A percentile compares a stretch with the other conserved stretches of the same genome.
These are phyloP conservation scores for Pseudogymnoascus sp. DNA, from an alignment of 2,329 filamentous ascomycete species.

Conservation along the genomic window DNA sequence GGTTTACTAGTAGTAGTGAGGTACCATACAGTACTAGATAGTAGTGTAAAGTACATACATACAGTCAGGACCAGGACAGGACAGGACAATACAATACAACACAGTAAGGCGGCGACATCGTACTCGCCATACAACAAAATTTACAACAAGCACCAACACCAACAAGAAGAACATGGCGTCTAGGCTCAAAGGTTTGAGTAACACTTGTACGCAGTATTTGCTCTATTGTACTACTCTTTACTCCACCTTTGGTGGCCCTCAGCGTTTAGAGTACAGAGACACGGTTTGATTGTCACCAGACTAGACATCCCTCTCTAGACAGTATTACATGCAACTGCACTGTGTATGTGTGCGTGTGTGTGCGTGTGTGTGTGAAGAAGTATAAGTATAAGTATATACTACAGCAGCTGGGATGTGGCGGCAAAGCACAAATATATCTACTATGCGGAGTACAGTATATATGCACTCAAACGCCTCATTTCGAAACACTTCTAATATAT, in stretches of 20 bases:
- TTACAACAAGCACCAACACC: neutral
- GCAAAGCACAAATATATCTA: neutral
- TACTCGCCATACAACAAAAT: neutral
- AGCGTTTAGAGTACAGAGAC: slow-evolving; percentile 1
- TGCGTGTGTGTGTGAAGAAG: no score
- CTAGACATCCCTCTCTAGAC: neutral
- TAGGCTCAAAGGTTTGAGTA: neutral
- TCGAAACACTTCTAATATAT: slow-evolving; percentile 3
- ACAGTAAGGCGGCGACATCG: neutral
- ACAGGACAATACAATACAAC: neutral
- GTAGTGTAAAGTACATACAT: no score
- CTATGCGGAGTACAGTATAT: neutral
- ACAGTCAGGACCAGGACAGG: no score
- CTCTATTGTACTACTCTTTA: neutral
- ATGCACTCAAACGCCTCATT: neutral
- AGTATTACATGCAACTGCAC: neutral
- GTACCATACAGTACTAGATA: neutral
- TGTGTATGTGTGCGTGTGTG: neutral
- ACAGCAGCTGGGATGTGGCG: neutral
- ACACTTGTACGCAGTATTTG: neutral
- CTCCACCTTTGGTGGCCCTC: neutral
- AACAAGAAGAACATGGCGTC: neutral
- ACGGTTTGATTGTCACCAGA: slow-evolving; percentile 1
- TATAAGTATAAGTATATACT: neutral
- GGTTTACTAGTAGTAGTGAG: no score